Evolutionary conservation across 176 grass and related monocot genomes (phyloP).

Genomic region (Otatea glauca): DNA sequence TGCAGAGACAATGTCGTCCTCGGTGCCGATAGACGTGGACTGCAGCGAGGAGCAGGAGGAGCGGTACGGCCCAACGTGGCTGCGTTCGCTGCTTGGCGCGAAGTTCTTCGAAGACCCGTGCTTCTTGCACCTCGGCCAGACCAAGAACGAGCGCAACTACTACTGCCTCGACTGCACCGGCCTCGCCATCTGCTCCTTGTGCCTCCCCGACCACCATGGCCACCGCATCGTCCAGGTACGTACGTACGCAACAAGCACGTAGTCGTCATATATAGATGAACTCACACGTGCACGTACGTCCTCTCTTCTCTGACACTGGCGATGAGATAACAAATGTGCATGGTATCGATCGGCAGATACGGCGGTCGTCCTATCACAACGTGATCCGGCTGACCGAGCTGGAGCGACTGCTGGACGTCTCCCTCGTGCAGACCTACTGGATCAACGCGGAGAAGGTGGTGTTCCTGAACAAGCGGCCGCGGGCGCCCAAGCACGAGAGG

Average conservation of each 20-base stretch:
- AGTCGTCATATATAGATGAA: too few relatives aligned
- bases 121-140: background rate
- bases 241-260: background rate
- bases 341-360: background rate
- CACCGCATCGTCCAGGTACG: slow-evolving; percentile 40
- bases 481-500: background rate
- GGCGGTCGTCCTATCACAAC: background rate
- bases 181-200: background rate
- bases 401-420: background rate
- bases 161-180: slow-evolving; percentile 35
- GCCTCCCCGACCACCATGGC: background rate
- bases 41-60: background rate
- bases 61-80: slow-evolving; percentile 32
- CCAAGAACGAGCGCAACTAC: slow-evolving; percentile 19
- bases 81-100: background rate
- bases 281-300: too few relatives aligned
- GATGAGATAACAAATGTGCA: background rate
- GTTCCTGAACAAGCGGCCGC: slow-evolving; percentile 30
- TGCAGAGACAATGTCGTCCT: background rate
- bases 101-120: slow-evolving; percentile 31
- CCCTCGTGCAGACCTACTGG: slow-evolving; percentile 23
- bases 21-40: background rate
- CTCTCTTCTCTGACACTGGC: too few relatives aligned
- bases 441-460: slow-evolving; percentile 3
- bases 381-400: background rate